A percentile compares a stretch with the other conserved stretches of the same genome.
phyloP scores from a whole-genome alignment of 192 early-diverging fungal species.

The Backusella parvicylindrica region DNA sequence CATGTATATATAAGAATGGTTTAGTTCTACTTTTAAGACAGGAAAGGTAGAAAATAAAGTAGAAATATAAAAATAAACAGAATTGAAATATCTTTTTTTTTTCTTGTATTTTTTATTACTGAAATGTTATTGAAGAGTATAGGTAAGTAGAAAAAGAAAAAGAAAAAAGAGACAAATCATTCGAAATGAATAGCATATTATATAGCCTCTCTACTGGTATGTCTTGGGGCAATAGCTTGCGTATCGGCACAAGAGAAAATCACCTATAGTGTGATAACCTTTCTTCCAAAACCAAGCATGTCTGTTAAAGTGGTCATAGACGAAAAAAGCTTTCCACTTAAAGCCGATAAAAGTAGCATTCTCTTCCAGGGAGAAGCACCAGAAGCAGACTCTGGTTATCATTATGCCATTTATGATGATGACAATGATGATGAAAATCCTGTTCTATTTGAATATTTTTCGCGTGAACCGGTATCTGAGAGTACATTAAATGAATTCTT shows the following conservation, averaged over 20 bases:
- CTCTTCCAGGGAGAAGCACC: slow-evolving; percentile 4
- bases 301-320: slow-evolving; percentile 1
- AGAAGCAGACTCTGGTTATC: background rate
- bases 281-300: background rate
- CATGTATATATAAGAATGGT: too few species aligned
- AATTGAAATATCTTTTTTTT: too few species aligned
- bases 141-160: background rate
- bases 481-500: slow-evolving; percentile 10
- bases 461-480: background rate
- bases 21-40: too few species aligned
- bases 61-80: too few species aligned
- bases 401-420: background rate
- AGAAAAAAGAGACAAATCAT: background rate
- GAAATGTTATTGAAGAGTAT: background rate
- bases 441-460: background rate
- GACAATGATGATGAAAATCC: background rate
- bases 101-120: too few species aligned
- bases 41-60: too few species aligned
- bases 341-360: background rate
- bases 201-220: background rate
- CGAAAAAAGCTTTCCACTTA: background rate
- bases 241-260: background rate
- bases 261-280: background rate
- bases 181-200: background rate
- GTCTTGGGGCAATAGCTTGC: background rate